A percentile compares a stretch with the other conserved stretches of the same genome.
Conservation (phyloP, 441 rosid genomes). For the Lagerstroemia fauriei region DNA sequence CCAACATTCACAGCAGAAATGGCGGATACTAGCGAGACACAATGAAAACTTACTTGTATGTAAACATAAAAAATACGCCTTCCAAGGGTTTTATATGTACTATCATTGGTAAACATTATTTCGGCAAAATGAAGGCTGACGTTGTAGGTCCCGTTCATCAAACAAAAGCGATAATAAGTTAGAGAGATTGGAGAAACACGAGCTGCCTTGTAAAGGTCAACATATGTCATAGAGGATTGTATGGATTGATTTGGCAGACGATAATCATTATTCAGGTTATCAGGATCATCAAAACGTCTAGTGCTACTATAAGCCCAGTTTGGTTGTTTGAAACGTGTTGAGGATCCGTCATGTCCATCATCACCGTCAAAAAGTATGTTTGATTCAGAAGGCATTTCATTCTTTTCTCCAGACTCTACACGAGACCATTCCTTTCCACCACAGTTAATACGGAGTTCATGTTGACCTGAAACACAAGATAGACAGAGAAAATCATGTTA, state of each 20-base stretch:
- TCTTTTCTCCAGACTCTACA: no score
- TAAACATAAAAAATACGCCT: slow-evolving; percentile 61
- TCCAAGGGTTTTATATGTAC: slow-evolving; percentile 41
- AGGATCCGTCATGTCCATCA: slow-evolving; percentile 17
- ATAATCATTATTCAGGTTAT: no score
- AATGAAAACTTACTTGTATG: slow-evolving; percentile 46
- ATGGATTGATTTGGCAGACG: no score
- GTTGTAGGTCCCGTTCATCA: slow-evolving; percentile 48
- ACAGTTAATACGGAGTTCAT: no score
- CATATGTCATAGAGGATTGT: no score
- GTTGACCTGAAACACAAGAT: no score
- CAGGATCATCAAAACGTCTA: slow-evolving; percentile 46
- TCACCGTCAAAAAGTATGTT: no score
- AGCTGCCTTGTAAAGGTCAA: slow-evolving; percentile 41
- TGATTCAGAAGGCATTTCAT: no score
- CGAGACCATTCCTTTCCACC: no score
- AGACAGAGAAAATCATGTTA: no score
- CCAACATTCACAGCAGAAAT: slow-evolving; percentile 46
- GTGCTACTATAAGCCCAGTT: slow-evolving; percentile 61
- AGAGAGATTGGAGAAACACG: slow-evolving; percentile 57
- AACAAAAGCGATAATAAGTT: slow-evolving; percentile 56
- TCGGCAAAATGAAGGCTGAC: slow-evolving; percentile 67
- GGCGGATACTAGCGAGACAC: slow-evolving; percentile 59
- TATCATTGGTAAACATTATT: slow-evolving; percentile 39
- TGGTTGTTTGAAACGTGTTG: slow-evolving; percentile 15